Evolutionary conservation across 139 green algal genomes (phyloP), one percentile per base, ranked within the genome.

Genomic region (Chlorella sp.): DNA sequence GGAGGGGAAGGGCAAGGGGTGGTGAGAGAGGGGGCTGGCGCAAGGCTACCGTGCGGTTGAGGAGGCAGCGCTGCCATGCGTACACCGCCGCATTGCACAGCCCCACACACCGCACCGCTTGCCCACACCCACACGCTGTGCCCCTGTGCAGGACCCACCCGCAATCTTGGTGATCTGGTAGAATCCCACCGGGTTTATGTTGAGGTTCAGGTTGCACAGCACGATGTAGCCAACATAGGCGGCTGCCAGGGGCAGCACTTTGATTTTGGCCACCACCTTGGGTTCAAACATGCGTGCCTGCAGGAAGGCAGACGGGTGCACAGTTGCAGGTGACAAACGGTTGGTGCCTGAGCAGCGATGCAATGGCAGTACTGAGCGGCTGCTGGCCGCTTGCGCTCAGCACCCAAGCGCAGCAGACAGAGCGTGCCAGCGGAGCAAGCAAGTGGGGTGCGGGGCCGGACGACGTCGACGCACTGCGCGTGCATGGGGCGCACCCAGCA

Each of bases 151-250:
- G 39, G 3, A 48, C 84, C 16, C 30, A 57, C 85, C 85, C 16
- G 95, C 96, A 64, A 98, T 98, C 91, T 98, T 98, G 88, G 96
- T 96, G 19, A 97, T 94, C 90, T 98, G 96, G 88, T 98, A 98
- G 91, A 98, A 98, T 16, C 96, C 95, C 0, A 98, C 95, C 3
- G 94, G 97, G 94, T 99, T 99, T 21, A 98, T 64, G 76, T 97
- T 96, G 0, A 99, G 89, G 66, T 95, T 97, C 0, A 98, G 89
- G 86, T 98, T 99, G 90, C 95, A 95, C 9, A 98, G 89, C 21
- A 98, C 95, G 30, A 99, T 97, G 90, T 99, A 99, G 16, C 92
- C 96, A 3, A 98, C 95, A 71, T 96, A 99, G 0, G 95, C 96
- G 1, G 94, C 90, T 3, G 97, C 97, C 3, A 99, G 77, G 2